Base-by-base conservation (phyloP, 257 asterid genomes). In the Eucommia ulmoides region DNA sequence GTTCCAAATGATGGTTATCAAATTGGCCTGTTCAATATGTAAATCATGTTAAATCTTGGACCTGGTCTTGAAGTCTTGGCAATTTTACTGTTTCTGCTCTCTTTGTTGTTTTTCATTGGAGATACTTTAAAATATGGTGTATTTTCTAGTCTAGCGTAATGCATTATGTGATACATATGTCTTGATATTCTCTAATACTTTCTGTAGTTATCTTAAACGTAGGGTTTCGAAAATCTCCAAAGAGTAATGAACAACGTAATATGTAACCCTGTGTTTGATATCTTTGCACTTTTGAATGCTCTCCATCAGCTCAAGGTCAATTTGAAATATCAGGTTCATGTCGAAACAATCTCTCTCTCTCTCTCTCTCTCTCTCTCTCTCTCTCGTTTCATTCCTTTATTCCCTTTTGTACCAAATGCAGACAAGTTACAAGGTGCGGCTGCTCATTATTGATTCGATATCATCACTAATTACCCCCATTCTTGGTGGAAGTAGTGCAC, bases 391-490 rank as follows among this genome's bases (percentile, higher is more conserved):
- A 38, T 3, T 15, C 29, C 52, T 22, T 50, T 51, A 29, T 41
- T 53, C 22, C 19, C 24, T 20, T 51, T 25, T 45, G 22, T 51
- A 24, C 26, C 42, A 23, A 58, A 20, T 66, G 70, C 81, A 78
- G 93, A 61, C 23, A 21, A 61, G 52, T 58, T 61, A 50, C 64
- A 58, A 50, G 56, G 66, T 83, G 54, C 71, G 66, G 70, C 65
- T 88, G 88, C 72, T 88, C 38, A 62, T 88, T 69, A 55, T 88
- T 22, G 97, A 88, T 61, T 88, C 97, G 23, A 72, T 88, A 51
- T 83, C 97, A 29, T 81, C 94, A 56, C 95, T 88, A 41, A 66
- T 83, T 61, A 58, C 92, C 52, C 97, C 94, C 35, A 63, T 88
- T 69, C 91, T 88, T 53, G 91, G 94, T 56, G 82, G 93, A 52